Base-by-base conservation (phyloP, 2,329 filamentous ascomycete genomes). In the Pseudopyricularia javanii region DNA sequence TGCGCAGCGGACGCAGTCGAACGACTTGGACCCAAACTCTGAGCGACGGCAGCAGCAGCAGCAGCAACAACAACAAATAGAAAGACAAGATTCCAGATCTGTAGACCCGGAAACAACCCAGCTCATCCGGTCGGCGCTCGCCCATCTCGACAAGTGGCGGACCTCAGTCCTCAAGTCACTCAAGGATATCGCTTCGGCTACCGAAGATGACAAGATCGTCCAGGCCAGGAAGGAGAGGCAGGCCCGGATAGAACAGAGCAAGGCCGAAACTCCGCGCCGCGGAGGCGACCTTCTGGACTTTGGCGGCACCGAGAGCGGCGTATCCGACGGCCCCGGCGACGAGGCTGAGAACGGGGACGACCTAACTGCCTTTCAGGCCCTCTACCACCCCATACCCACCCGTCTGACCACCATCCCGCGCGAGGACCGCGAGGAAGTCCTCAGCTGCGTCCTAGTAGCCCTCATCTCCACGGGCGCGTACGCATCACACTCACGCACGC, bases 91-190 rank as follows among this genome's bases (percentile, higher is more conserved):
- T 43, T 54, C 45, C 22, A 50, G 48, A 17, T 40, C 49, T 17
- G 34, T 52, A 30, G 53, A 54, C 2, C 58, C 57, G 22, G 58
- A 63, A 20, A 62, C 59, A 47, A 61, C 63, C 20, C 63, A 63
- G n/a, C 61, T 71, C 8, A 40, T 64, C 35, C 61, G 58, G 26
- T 79, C 79, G 5, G 80, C 86, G 1, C 65, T 93, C 12, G 70
- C 74, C 45, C 79, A 87, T 61, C 88, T 91, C 60, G 82, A 89
- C 56, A 78, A 82, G n/a, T 95, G 90, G 91, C 75, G 82, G 54
- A 76, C 80, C 26, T 76, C 80, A 32, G 82, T 91, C 1, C 72
- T 90, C n/a, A 69, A 75, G 17, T 79, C 84, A 47, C 73, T 95
- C 1, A 82, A 81, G 49, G 85, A 91, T 59, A 78, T 89, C 3